phyloP scores from a whole-genome alignment of 768 basidiomycete genomes.

The Cyathus striatus region DNA sequence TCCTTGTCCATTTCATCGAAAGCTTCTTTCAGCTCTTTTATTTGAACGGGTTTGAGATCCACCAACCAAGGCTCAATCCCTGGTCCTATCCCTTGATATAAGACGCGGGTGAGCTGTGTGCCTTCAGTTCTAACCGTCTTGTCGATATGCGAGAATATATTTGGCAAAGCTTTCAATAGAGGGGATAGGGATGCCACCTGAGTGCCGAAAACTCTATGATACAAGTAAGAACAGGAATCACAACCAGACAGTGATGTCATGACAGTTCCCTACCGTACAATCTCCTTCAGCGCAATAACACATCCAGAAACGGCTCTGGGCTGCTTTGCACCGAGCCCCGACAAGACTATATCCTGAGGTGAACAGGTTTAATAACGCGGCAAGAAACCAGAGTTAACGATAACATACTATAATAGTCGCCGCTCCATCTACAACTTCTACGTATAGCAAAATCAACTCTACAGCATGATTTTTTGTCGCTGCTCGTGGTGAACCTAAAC shows the following conservation, averaged over 20 bases:
- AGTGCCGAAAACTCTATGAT: slow-evolving; percentile 79
- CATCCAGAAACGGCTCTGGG: slow-evolving; percentile 88
- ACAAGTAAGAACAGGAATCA: slow-evolving; percentile 5
- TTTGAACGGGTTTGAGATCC: slow-evolving; percentile 94
- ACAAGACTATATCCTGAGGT: slow-evolving; percentile 72
- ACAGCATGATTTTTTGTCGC: slow-evolving; percentile 86
- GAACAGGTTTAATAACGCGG: slow-evolving; percentile 19
- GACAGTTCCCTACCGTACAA: slow-evolving; percentile 64
- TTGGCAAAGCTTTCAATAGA: slow-evolving; percentile 82
- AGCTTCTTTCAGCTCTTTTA: slow-evolving; percentile 90
- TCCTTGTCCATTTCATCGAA: slow-evolving; percentile 82
- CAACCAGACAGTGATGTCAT: slow-evolving; percentile 1
- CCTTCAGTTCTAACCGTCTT: slow-evolving; percentile 96
- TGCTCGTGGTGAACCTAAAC: slow-evolving; percentile 84
- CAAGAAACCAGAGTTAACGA: slow-evolving; percentile 12
- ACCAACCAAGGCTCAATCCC: slow-evolving; percentile 80
- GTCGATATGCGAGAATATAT: slow-evolving; percentile 92
- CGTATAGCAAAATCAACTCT: slow-evolving; percentile 84
- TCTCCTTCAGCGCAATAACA: slow-evolving; percentile 74
- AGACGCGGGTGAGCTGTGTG: slow-evolving; percentile 58
- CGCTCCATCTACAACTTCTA: slow-evolving; percentile 88
- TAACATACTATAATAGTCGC: slow-evolving; percentile 82
- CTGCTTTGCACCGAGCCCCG: slow-evolving; percentile 86
- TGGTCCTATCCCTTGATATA: slow-evolving; percentile 86
- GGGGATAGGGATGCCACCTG: slow-evolving; percentile 70